Percentiles rank a stretch among this genome's conserved stretches.
Conservation (phyloP, 352 stramenopile species). For the Phytophthora cryptogea region DNA sequence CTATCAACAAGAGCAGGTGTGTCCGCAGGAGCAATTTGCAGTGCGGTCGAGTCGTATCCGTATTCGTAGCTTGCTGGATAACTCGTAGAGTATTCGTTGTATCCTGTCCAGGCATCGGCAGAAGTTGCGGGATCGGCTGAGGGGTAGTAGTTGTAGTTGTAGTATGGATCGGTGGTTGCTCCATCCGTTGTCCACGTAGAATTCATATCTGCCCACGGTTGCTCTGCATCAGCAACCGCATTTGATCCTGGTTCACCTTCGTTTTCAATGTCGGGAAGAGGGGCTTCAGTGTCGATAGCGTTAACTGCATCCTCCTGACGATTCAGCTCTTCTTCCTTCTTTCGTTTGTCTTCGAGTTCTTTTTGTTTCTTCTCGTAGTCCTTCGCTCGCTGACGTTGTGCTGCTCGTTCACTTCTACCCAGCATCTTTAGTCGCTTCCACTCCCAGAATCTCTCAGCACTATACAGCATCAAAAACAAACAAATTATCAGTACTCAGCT, state of each 20-base stretch:
- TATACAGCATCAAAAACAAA: constrained; percentile 17
- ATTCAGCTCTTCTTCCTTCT: constrained; percentile 18
- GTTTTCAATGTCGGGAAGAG: background rate
- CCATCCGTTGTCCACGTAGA: constrained; percentile 11
- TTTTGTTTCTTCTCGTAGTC: constrained; percentile 22
- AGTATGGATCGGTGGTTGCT: constrained; percentile 12
- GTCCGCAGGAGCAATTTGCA: background rate
- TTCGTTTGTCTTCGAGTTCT: constrained; percentile 10
- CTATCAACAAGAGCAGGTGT: constrained; percentile 31
- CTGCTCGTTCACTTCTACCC: constrained; percentile 28
- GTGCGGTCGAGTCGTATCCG: background rate
- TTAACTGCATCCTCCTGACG: background rate
- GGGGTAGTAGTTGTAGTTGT: constrained; percentile 31
- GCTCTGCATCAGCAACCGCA: constrained; percentile 4
- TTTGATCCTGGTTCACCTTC: constrained; percentile 2
- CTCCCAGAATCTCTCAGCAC: constrained; percentile 53
- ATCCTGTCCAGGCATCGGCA: constrained; percentile 16
- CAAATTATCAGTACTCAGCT: constrained; percentile 1
- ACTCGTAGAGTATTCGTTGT: constrained; percentile 13
- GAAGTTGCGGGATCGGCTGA: background rate
- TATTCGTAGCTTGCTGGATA: constrained; percentile 16
- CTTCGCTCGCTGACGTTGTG: constrained; percentile 14
- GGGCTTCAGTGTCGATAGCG: background rate
- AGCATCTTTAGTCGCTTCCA: constrained; percentile 46
- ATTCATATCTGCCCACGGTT: constrained; percentile 2